Evolutionary conservation across 805 yeast species (phyloP).

Genomic region (Kuraishia floccosa): DNA sequence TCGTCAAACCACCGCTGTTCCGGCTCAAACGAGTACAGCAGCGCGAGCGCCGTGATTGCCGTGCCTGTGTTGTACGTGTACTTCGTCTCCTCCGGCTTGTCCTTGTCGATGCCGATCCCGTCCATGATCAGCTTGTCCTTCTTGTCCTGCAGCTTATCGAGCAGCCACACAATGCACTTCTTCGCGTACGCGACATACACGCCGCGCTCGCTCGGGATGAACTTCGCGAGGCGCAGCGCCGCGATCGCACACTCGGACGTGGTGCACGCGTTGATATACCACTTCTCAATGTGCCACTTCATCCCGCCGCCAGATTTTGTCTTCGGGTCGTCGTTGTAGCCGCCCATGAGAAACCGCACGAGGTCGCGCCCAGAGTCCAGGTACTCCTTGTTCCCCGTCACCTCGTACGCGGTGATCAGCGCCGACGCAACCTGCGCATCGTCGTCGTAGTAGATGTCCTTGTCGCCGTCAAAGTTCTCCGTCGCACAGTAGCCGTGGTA

Average conservation of each 20-base stretch:
- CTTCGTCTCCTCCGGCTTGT: conserved; percentile 35
- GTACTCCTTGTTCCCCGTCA: conserved; percentile 41
- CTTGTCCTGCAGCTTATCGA: conserved; percentile 37
- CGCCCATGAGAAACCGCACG: conserved; percentile 52
- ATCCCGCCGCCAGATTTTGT: conserved; percentile 46
- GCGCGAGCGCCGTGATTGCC: conserved; percentile 42
- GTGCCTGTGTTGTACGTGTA: conserved; percentile 64
- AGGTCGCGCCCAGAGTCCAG: conserved; percentile 47
- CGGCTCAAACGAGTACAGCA: conserved; percentile 36
- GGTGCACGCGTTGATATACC: conserved; percentile 54
- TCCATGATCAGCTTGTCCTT: conserved; percentile 47
- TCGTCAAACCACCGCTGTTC: conserved; percentile 37
- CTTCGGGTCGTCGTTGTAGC: conserved; percentile 37
- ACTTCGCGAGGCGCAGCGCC: conserved; percentile 42
- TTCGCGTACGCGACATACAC: conserved; percentile 47
- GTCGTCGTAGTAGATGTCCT: conserved; percentile 62
- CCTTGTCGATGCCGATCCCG: conserved; percentile 40
- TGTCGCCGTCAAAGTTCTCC: conserved; percentile 44
- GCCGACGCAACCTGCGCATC: conserved; percentile 67
- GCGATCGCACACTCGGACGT: conserved; percentile 60
- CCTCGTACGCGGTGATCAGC: conserved; percentile 55
- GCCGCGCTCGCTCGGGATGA: conserved; percentile 33
- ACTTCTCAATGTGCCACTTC: conserved; percentile 52
- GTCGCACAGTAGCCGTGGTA: conserved; percentile 56
- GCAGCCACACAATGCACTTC: conserved; percentile 47